Evolutionary conservation across 331 rosid genomes (phyloP).

Genomic region (Quercus tomentella): DNA sequence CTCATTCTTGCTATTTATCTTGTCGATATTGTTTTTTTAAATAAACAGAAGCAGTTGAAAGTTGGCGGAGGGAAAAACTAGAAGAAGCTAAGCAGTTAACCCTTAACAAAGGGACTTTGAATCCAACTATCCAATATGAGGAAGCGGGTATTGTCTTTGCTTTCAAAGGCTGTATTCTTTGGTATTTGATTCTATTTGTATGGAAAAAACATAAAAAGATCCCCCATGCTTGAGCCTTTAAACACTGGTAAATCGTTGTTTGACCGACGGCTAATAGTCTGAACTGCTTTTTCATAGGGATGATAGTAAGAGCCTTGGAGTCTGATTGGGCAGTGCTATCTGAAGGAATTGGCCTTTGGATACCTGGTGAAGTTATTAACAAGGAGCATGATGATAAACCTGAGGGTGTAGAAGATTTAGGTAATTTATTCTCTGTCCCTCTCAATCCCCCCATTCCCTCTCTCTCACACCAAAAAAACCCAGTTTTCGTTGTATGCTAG

Average conservation of each 20-base stretch:
- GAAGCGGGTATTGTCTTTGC: conserved; percentile 67
- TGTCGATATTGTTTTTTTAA: background rate
- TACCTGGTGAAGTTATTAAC: conserved; percentile 58
- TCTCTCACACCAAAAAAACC: background rate
- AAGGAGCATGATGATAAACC: conserved; percentile 78
- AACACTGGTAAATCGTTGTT: background rate
- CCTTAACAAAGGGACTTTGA: conserved; percentile 18
- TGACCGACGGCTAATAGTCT: conserved; percentile 1
- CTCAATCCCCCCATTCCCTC: background rate
- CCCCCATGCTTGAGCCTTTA: background rate
- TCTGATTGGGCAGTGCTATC: conserved; percentile 60
- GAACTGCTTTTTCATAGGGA: conserved; percentile 36
- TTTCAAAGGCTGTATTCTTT: background rate
- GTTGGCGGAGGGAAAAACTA: conserved; percentile 79
- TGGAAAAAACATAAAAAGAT: background rate
- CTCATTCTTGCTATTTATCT: conserved; percentile 4
- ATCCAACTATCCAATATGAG: conserved; percentile 43
- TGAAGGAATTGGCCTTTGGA: conserved; percentile 93
- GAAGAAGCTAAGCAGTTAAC: conserved; percentile 46
- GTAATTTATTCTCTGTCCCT: conserved; percentile 40
- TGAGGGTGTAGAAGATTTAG: conserved; percentile 59
- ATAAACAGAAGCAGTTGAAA: conserved; percentile 47
- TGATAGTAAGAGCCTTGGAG: conserved; percentile 73
- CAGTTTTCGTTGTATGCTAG: background rate
- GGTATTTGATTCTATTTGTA: conserved; percentile 1